phyloP scores from a whole-genome alignment of 805 yeast genomes.

The Teunomyces kruisii region DNA sequence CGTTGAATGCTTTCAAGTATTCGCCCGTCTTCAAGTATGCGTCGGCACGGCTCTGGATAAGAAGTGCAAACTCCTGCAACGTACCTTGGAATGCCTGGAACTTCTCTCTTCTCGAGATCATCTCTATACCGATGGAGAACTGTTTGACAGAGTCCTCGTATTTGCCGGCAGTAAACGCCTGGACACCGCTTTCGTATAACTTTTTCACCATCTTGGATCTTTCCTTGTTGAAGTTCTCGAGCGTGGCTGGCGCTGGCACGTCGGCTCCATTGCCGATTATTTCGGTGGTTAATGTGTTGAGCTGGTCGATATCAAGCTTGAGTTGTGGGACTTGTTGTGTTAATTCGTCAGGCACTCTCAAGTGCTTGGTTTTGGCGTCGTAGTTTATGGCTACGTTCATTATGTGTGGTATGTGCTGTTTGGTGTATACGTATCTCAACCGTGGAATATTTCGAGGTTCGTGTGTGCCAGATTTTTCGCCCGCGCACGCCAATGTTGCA shows the following conservation, averaged over 20 bases:
- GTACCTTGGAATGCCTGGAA: constrained; percentile 75
- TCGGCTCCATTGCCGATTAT: constrained; percentile 43
- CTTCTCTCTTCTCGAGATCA: constrained; percentile 65
- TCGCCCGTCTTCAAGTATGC: constrained; percentile 57
- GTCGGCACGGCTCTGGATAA: constrained; percentile 71
- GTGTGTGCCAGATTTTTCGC: not conserved
- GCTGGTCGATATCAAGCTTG: constrained; percentile 43
- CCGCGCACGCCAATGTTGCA: not conserved
- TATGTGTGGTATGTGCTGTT: not conserved
- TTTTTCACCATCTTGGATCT: constrained; percentile 60
- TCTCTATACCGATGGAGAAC: constrained; percentile 63
- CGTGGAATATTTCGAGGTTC: not conserved
- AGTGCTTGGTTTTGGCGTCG: constrained; percentile 27
- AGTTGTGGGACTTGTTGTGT: constrained; percentile 25
- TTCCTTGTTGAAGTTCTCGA: constrained; percentile 55
- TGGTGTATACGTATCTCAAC: not conserved
- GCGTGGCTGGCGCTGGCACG: constrained; percentile 55
- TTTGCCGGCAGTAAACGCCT: constrained; percentile 53
- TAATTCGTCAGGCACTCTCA: constrained; percentile 18
- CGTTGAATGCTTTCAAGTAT: constrained; percentile 61
- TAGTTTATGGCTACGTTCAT: constrained; percentile 26
- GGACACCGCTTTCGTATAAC: constrained; percentile 63
- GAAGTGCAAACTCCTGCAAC: constrained; percentile 63
- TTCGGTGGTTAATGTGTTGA: constrained; percentile 37
- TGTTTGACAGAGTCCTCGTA: constrained; percentile 62